A percentile compares a stretch with the other conserved stretches of the same genome.
These are phyloP conservation scores for Neurospora sp. DNA, from an alignment of 495 filamentous ascomycete species.

Conservation along the genomic window DNA sequence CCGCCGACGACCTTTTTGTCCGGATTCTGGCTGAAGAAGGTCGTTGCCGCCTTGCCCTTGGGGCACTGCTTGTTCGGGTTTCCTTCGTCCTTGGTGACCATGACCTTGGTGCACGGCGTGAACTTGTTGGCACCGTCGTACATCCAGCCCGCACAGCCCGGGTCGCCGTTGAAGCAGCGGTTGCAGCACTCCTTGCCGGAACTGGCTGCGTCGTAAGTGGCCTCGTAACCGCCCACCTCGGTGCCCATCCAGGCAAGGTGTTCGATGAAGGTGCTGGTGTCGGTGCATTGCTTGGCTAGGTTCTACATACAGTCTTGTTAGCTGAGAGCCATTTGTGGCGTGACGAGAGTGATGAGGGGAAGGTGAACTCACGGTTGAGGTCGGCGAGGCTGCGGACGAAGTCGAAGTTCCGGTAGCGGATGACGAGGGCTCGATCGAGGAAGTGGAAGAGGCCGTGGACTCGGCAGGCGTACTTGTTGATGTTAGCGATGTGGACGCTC, in stretches of 20 bases:
- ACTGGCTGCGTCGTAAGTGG: neutral
- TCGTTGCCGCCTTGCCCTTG: slow-evolving; percentile 3
- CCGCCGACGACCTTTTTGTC: neutral
- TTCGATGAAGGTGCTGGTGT: slow-evolving; percentile 8
- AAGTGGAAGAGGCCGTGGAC: neutral
- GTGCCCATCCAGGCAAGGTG: slow-evolving; percentile 8
- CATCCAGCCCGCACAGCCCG: slow-evolving; percentile 18
- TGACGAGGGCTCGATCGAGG: neutral
- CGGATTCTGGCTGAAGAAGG: neutral
- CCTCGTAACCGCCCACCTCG: neutral
- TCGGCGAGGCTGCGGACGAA: neutral
- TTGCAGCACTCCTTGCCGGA: slow-evolving; percentile 14
- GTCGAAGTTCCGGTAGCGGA: slow-evolving; percentile 1
- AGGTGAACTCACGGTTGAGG: slow-evolving; percentile 1
- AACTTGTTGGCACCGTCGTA: slow-evolving; percentile 1
- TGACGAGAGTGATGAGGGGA: neutral
- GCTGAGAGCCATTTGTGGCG: neutral
- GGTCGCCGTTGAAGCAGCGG: neutral
- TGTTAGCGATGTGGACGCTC: slow-evolving; percentile 5
- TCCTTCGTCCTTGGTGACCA: neutral
- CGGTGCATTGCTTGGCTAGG: slow-evolving; percentile 4
- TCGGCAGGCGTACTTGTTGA: slow-evolving; percentile 1
- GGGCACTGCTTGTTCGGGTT: slow-evolving; percentile 7
- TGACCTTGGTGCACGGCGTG: slow-evolving; percentile 16
- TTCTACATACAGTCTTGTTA: neutral